Conservation (phyloP, 1,139 yeast species). For the Kodamaea sp. region DNA sequence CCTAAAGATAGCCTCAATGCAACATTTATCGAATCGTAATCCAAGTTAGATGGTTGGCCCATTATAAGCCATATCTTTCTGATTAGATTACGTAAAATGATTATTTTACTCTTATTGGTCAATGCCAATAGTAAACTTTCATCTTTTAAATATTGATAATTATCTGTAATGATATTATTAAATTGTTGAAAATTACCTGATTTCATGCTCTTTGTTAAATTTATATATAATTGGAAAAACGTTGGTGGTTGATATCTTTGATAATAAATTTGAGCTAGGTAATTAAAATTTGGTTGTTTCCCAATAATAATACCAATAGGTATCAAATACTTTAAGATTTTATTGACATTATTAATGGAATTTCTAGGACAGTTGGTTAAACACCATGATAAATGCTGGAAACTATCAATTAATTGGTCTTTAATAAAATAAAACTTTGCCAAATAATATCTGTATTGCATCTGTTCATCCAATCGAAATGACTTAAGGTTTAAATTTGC, state of each 20-base stretch:
- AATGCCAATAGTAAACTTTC: conserved; percentile 35
- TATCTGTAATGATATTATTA: conserved; percentile 22
- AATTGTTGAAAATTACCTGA: conserved; percentile 41
- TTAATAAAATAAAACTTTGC: conserved; percentile 65
- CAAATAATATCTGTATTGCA: conserved; percentile 64
- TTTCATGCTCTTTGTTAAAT: conserved; percentile 31
- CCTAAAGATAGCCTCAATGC: conserved; percentile 19
- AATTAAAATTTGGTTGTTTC: conserved; percentile 37
- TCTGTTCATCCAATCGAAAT: conserved; percentile 50
- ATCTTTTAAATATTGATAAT: conserved; percentile 35
- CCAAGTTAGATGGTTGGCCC: conserved; percentile 26
- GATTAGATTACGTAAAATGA: conserved; percentile 47
- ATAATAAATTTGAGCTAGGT: conserved; percentile 20
- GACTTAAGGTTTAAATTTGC: conserved; percentile 45
- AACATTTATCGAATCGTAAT: conserved; percentile 25
- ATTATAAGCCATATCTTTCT: conserved; percentile 31
- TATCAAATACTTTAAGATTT: conserved; percentile 49
- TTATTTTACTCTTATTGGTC: conserved; percentile 37
- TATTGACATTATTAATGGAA: conserved; percentile 26
- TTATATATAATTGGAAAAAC: conserved; percentile 34
- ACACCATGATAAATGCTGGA: conserved; percentile 62
- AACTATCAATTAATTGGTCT: conserved; percentile 54
- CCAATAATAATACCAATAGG: conserved; percentile 59
- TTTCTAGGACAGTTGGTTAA: conserved; percentile 39
- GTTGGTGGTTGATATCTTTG: conserved; percentile 19